Conservation (phyloP, 768 basidiomycete genomes). For the Russula virescens region DNA sequence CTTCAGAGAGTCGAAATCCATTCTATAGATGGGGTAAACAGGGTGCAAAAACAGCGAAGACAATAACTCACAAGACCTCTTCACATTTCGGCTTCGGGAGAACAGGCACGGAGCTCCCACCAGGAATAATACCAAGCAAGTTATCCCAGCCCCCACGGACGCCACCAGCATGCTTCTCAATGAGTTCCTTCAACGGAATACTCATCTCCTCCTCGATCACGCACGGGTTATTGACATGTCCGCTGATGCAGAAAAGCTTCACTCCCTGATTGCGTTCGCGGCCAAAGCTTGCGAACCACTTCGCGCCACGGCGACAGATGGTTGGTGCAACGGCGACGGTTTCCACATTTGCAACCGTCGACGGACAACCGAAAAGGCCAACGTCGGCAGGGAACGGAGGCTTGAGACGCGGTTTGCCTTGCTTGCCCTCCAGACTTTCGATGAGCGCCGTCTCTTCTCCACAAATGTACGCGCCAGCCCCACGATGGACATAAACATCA, state of each 20-base stretch:
- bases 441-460: constrained; percentile 98
- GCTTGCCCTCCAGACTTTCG: constrained; percentile 95
- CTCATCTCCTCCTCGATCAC: constrained; percentile 99
- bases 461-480: constrained; percentile 97
- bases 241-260: constrained; percentile 95
- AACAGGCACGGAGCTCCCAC: constrained; percentile 91
- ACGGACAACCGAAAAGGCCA: constrained; percentile 94
- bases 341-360: constrained; percentile 97
- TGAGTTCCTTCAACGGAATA: constrained; percentile 85
- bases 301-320: constrained; percentile 80
- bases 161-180: constrained; percentile 97
- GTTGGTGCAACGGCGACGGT: constrained; percentile 97
- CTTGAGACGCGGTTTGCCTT: constrained; percentile 96
- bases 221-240: constrained; percentile 97
- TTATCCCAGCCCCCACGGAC: constrained; percentile 96
- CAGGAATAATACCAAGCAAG: constrained; percentile 92
- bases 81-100: constrained; percentile 77
- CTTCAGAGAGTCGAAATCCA: constrained; percentile 96
- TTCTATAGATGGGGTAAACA: constrained; percentile 41
- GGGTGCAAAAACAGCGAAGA: not conserved
- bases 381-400: constrained; percentile 99
- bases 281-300: constrained; percentile 93
- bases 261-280: constrained; percentile 90
- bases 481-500: constrained; percentile 97
- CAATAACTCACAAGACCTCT: constrained; percentile 74